Conservation (phyloP, 345 rosid species). For the Rubroshorea leprosula region DNA sequence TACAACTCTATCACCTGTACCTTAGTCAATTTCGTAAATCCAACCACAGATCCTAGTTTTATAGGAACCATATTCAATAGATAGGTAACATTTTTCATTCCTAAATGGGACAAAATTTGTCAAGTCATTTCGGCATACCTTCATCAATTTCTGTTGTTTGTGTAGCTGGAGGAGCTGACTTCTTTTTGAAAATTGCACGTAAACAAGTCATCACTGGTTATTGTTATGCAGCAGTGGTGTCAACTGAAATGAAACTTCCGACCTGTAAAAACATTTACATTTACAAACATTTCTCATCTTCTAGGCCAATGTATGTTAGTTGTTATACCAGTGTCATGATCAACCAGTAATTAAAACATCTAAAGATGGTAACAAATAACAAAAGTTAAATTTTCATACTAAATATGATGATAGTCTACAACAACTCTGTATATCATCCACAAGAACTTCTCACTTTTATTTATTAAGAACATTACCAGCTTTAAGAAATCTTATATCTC, state of each 20-base stretch:
- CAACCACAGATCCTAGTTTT: slow-evolving; percentile 4
- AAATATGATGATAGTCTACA: too few relatives aligned
- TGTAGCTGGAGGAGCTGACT: slow-evolving; percentile 16
- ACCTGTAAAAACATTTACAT: slow-evolving; percentile 16
- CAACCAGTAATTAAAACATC: too few relatives aligned
- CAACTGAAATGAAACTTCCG: slow-evolving; percentile 7
- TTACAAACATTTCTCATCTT: slow-evolving; percentile 1
- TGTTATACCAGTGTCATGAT: not conserved
- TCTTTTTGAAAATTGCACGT: slow-evolving; percentile 24
- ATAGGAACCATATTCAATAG: not conserved
- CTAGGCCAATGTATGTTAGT: not conserved
- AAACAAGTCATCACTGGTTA: slow-evolving; percentile 38
- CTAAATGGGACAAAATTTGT: not conserved
- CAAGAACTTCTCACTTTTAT: too few relatives aligned
- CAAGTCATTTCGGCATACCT: slow-evolving; percentile 27
- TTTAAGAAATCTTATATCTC: too few relatives aligned
- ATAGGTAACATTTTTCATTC: not conserved
- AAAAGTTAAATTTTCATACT: too few relatives aligned
- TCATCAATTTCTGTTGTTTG: slow-evolving; percentile 30
- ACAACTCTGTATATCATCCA: too few relatives aligned
- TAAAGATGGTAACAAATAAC: too few relatives aligned
- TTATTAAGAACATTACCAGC: too few relatives aligned
- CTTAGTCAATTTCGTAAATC: slow-evolving; percentile 1
- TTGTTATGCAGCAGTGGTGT: slow-evolving; percentile 6
- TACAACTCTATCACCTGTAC: not conserved